Conservation (phyloP, 2,329 filamentous ascomycete species). For the Fusarium decemcellulare region DNA sequence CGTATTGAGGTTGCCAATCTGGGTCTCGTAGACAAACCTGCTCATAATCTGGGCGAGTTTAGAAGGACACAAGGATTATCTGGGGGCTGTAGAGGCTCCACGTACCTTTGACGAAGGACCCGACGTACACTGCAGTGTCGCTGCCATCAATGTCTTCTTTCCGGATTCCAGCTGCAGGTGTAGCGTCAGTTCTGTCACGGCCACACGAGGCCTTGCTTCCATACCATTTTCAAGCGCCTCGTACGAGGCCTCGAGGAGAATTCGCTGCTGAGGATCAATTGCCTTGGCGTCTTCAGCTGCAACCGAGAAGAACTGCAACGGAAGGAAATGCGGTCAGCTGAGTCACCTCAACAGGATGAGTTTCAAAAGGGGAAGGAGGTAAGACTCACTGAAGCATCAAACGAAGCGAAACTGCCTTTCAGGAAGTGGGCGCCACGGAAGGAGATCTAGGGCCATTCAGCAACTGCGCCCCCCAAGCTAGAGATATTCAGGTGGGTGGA, state of each 20-base stretch:
- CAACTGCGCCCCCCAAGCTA: background rate
- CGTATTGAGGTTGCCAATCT: conserved; percentile 65
- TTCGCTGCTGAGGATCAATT: conserved; percentile 68
- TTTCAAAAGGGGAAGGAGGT: background rate
- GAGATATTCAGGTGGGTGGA: background rate
- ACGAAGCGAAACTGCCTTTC: conserved; percentile 60
- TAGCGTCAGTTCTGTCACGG: background rate
- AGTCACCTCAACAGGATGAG: background rate
- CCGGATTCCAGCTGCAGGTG: conserved; percentile 58
- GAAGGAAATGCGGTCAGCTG: conserved; percentile 9
- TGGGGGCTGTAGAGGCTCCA: background rate
- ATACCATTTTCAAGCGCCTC: conserved; percentile 66
- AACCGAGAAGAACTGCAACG: conserved; percentile 64
- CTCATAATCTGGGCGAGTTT: conserved; percentile 60
- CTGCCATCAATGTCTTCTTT: conserved; percentile 60
- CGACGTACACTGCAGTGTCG: conserved; percentile 64
- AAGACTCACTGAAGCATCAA: conserved; percentile 63
- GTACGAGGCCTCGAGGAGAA: conserved; percentile 65
- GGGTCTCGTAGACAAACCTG: conserved; percentile 65
- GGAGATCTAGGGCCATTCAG: conserved; percentile 54
- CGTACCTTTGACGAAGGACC: conserved; percentile 65
- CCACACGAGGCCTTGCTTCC: background rate
- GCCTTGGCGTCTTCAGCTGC: conserved; percentile 65
- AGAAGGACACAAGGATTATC: background rate
- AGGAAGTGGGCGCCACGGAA: conserved; percentile 67